Conservation (phyloP, 345 rosid genomes). For the Noccaea bulbosa region DNA sequence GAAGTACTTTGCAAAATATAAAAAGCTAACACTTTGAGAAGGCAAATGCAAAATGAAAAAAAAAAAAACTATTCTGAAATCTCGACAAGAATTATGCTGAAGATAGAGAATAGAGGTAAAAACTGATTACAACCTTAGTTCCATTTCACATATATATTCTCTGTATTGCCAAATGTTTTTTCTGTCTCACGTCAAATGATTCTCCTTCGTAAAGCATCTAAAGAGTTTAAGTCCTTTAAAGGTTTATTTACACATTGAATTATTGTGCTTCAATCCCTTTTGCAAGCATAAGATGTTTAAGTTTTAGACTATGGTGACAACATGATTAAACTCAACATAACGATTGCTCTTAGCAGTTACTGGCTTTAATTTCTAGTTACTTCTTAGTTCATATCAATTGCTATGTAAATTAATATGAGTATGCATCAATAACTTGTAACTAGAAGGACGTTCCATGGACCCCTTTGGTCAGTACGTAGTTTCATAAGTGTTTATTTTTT, state of each 20-base stretch:
- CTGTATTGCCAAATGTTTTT: neutral
- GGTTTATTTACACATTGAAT: neutral
- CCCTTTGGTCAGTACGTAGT: constrained; percentile 23
- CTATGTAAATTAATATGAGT: neutral
- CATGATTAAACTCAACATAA: constrained; percentile 19
- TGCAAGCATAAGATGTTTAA: neutral
- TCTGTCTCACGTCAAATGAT: neutral
- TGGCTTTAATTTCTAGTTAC: constrained; percentile 7
- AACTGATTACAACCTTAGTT: neutral
- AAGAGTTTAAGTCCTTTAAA: constrained; percentile 4
- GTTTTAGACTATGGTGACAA: constrained; percentile 2
- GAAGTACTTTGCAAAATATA: constrained; percentile 15
- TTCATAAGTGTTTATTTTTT: constrained; percentile 9
- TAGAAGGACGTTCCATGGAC: constrained; percentile 31
- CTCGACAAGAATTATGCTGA: constrained; percentile 1
- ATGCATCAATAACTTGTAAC: no score
- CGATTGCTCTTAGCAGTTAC: neutral
- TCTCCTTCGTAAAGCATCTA: constrained; percentile 3
- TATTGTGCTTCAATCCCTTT: neutral
- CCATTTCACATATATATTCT: neutral
- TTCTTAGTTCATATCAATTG: neutral
- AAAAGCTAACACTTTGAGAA: constrained; percentile 19
- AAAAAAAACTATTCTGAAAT: constrained; percentile 9
- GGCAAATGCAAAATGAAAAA: constrained; percentile 13
- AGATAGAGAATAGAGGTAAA: neutral